phyloP scores from a whole-genome alignment of 371 early-diverging fungal genomes.

The Vairimorpha necatrix region DNA sequence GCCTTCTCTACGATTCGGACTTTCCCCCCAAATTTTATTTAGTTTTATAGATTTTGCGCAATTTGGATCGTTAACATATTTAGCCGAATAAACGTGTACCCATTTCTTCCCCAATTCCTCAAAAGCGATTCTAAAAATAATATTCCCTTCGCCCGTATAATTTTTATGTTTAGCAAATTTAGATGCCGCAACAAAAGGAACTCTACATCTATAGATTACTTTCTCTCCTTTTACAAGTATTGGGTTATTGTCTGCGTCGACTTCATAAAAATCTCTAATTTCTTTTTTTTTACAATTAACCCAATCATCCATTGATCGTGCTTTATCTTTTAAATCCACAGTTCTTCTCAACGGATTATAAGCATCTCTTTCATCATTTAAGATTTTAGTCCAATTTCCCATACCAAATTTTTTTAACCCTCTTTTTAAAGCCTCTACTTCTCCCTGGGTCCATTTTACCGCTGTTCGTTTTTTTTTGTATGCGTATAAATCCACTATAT shows the following conservation, averaged over 20 bases:
- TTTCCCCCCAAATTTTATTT: conserved; percentile 1
- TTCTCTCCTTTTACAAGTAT: background rate
- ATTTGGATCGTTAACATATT: background rate
- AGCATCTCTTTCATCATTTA: conserved; percentile 25
- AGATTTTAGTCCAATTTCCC: conserved; percentile 39
- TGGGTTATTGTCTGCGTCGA: conserved; percentile 26
- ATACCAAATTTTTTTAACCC: conserved; percentile 37
- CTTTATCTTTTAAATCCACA: conserved; percentile 44
- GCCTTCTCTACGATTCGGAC: conserved; percentile 1
- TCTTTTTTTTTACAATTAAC: conserved; percentile 24
- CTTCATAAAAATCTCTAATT: conserved; percentile 10
- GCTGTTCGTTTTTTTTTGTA: background rate
- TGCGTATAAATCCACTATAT: background rate
- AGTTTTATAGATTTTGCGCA: background rate
- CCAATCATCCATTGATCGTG: conserved; percentile 28
- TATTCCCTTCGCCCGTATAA: background rate
- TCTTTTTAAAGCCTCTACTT: conserved; percentile 21
- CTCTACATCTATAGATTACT: conserved; percentile 4
- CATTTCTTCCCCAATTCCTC: background rate
- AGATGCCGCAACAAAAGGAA: conserved; percentile 49
- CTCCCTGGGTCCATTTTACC: conserved; percentile 36
- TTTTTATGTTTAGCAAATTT: conserved; percentile 12
- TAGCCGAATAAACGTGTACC: background rate
- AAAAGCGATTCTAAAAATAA: background rate
- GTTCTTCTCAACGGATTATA: conserved; percentile 25